These are phyloP conservation scores for Tulasnella sp. DNA, from an alignment of 768 basidiomycete species.

Conservation along the genomic window DNA sequence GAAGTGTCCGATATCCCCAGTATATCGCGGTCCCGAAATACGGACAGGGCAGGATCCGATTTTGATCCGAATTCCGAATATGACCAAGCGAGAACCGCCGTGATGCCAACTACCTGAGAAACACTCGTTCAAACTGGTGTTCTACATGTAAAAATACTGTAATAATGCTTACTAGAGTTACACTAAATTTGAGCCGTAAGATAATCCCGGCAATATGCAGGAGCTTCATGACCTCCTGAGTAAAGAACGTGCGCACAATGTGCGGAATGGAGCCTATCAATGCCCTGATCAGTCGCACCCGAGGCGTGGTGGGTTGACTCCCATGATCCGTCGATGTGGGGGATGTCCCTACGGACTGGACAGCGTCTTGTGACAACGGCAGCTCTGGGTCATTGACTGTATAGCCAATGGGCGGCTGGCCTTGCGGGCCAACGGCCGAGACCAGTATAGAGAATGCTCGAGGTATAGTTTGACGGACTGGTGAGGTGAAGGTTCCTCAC, in stretches of 20 bases:
- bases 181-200: not conserved
- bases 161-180: not conserved
- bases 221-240: not conserved
- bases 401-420: too few species aligned
- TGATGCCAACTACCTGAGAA: conserved; percentile 2
- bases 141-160: not conserved
- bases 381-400: too few species aligned
- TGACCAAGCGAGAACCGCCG: conserved; percentile 5
- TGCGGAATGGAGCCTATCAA: not conserved
- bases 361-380: too few species aligned
- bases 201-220: not conserved
- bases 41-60: not conserved
- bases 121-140: not conserved
- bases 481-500: too few species aligned
- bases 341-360: too few species aligned
- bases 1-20: conserved; percentile 9
- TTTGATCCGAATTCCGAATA: conserved; percentile 12
- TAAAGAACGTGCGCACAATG: not conserved
- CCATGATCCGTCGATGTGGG: too few species aligned
- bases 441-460: too few species aligned
- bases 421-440: too few species aligned
- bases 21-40: conserved; percentile 18
- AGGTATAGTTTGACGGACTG: too few species aligned
- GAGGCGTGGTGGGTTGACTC: too few species aligned
- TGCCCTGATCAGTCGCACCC: too few species aligned